Evolutionary conservation across 148 eudicot species (phyloP), one percentile per base, ranked within the genome.

Genomic region (Cornus controversa): DNA sequence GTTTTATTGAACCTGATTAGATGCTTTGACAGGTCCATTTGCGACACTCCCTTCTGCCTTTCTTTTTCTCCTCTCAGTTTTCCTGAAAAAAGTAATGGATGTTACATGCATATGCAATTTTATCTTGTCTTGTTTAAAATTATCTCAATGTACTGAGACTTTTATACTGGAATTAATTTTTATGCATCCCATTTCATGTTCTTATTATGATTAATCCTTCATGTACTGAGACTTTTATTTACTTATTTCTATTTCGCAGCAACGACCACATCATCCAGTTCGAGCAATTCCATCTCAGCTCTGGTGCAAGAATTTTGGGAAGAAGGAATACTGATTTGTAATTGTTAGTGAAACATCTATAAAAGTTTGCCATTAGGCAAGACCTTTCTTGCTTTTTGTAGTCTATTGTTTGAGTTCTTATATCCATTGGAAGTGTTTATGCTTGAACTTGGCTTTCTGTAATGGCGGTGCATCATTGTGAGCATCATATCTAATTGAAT

Each of bases 281-380:
- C 92, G 89, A 42, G 90, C 98, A 57, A 93, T 96, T 81, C 99
- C 99, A 65, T 96, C 98, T 0, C 98, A 96, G 84, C 81, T 93
- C 73, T 96, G 99, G 98, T 96, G 99, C 97, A 96, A 96, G 91
- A 93, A 96, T 85, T 93, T 96, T 74, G 98, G 98, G 42, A 89
- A 86, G 77, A 96, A 96, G 79, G 99, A 96, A 27, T 90, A 93
- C 69, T 90, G 77, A 83, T 70, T 22, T 75, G 13, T 50, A 62
- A 50, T 45, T 73, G 34, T 28, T 5, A 47, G 36, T 28, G 26
- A 18, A n/a, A n/a, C 66, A 69, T 73, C 29, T 47, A 45, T 42
- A 69, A 6, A 75, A 75, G 22, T 45, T 66, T 53, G 57, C 79
- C 70, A 42, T 60, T 70, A 31, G 75, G 69, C 76, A 65, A 77